Evolutionary conservation across 139 green algal genomes (phyloP).

Genomic region (Asterochloris sp.): DNA sequence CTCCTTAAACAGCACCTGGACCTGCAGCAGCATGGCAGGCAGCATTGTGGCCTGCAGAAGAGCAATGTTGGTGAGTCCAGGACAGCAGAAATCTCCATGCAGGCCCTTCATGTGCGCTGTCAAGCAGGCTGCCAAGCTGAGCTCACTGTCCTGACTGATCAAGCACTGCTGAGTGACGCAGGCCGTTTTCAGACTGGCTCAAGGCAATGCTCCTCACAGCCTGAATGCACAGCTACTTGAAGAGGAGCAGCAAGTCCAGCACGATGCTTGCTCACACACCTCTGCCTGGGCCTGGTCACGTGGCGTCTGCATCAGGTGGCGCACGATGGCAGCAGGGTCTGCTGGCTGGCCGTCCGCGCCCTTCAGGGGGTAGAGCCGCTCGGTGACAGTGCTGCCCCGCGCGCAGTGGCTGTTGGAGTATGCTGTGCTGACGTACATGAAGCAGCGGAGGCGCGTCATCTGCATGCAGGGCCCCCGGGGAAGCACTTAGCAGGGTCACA

Average conservation of each 20-base stretch:
- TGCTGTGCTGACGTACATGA: slow-evolving; percentile 20
- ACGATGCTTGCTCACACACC: neutral
- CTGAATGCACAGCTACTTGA: neutral
- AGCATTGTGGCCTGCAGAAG: no score
- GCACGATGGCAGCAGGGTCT: slow-evolving; percentile 1
- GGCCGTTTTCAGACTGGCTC: no score
- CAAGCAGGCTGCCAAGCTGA: no score
- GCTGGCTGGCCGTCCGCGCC: slow-evolving; percentile 1
- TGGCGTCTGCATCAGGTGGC: slow-evolving; percentile 3
- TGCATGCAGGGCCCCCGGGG: neutral
- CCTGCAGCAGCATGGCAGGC: neutral
- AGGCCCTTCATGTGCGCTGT: no score
- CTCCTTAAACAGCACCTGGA: neutral
- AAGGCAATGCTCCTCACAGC: neutral
- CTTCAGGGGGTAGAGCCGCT: slow-evolving; percentile 22
- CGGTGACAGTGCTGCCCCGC: neutral
- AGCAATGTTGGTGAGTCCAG: no score
- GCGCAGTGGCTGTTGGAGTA: slow-evolving; percentile 19
- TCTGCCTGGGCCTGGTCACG: neutral
- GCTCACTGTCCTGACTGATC: no score
- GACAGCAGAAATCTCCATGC: no score
- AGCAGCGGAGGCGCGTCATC: slow-evolving; percentile 16
- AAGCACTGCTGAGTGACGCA: no score
- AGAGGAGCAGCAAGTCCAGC: neutral
- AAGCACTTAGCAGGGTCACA: neutral